These are phyloP conservation scores for Proliferodiscus dingleyae DNA, from an alignment of 2,329 filamentous ascomycete genomes.

Conservation along the genomic window DNA sequence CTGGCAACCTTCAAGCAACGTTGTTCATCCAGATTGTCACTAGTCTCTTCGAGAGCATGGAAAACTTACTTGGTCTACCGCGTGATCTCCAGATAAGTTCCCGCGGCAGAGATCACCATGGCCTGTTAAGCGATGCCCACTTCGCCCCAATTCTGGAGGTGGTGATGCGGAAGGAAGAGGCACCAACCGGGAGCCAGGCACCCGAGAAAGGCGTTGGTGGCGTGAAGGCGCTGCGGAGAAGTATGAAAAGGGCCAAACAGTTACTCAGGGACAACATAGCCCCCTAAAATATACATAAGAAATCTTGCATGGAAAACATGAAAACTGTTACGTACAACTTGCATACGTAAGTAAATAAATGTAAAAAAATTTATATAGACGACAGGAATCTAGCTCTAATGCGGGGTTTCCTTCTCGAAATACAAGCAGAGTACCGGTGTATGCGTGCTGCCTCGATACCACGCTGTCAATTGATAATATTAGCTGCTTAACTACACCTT, in stretches of 20 bases:
- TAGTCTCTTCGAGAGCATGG: conserved; percentile 1
- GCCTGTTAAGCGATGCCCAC: not conserved
- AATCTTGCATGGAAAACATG: too few species aligned
- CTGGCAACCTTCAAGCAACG: conserved; percentile 3
- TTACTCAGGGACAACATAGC: not conserved
- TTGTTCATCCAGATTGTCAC: conserved; percentile 4
- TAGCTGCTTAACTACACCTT: too few species aligned
- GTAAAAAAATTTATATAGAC: too few species aligned
- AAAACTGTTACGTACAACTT: too few species aligned
- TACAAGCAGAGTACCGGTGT: too few species aligned
- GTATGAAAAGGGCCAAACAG: not conserved
- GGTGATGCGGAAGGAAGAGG: conserved; percentile 2
- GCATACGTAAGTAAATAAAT: too few species aligned
- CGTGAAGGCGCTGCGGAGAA: not conserved
- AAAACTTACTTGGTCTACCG: not conserved
- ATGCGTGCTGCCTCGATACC: too few species aligned
- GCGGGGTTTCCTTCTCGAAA: too few species aligned
- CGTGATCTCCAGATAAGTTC: not conserved
- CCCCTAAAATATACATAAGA: too few species aligned
- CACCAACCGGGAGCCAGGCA: not conserved
- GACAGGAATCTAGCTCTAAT: too few species aligned
- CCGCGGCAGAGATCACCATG: not conserved
- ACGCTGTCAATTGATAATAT: too few species aligned
- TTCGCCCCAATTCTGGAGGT: not conserved
- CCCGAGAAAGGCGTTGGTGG: not conserved